Evolutionary conservation across 495 filamentous ascomycete species (phyloP), one percentile per base, ranked within the genome.

Genomic region (Daldinia loculata): DNA sequence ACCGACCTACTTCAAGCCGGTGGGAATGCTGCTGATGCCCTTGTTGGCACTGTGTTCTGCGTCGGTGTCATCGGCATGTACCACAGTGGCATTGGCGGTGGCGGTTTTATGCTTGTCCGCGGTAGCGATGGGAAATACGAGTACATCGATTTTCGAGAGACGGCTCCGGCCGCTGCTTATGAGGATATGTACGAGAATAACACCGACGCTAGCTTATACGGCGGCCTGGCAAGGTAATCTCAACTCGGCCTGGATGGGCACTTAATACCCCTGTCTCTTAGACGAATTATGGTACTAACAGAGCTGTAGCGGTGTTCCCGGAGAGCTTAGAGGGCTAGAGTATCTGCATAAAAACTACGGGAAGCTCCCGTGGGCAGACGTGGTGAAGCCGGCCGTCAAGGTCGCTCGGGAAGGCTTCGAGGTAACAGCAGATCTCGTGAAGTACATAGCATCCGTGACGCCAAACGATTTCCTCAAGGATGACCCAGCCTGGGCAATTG

Each of bases 81-180:
- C 66, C 91, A 93, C 71, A 90, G 86, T 63, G 91, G 90, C 0
- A 88, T 94, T 57, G 91, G 90, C 3, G 92, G 92, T 7, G 92
- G 92, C n/a, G 92, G 92, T 0, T 95, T 94, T 79, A 90, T 91
- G 86, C 82, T 94, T 2, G 84, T 93, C 4, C 84, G 88, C 26
- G 75, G 80, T 14, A 81, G 83, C 4, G 80, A 88, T 58, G 89
- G 89, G 8, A 75, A 77, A 6, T 92, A 87, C 75, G 90, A 93
- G 66, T 89, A 87, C 51, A 88, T 94, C 51, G 92, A 95, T 75
- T 95, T 93, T 74, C 85, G 92, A 12, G 92, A 95, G 79, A 91
- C 89, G 1, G 92, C 92, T 1, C 92, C 92, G 3, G 92, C 90
- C 0, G 91, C 90, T 2, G 89, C 91, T 0, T 89, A 84, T 62